Conservation (phyloP, 192 early-diverging fungal species). For the Backusella psychrophila region DNA sequence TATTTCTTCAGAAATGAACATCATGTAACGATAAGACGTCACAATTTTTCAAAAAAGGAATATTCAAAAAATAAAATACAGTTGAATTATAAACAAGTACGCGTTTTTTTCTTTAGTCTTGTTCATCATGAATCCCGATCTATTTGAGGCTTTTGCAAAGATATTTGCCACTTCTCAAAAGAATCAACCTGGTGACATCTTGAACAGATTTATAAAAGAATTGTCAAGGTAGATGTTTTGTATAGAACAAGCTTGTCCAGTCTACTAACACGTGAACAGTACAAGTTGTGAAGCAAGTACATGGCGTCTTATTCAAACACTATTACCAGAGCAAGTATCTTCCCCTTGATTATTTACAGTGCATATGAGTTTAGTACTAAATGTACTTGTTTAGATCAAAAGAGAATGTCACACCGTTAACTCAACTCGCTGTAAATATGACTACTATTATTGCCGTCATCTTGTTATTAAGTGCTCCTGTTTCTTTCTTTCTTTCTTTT, state of each 20-base stretch:
- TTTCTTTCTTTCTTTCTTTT: neutral
- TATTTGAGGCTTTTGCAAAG: neutral
- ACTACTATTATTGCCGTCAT: neutral
- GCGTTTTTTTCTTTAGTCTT: neutral
- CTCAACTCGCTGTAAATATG: neutral
- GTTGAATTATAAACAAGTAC: neutral
- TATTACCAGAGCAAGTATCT: neutral
- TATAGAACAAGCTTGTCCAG: neutral
- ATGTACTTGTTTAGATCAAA: neutral
- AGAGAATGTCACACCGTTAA: neutral
- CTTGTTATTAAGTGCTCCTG: neutral
- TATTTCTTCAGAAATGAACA: too few species aligned
- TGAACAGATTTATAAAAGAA: neutral
- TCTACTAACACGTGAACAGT: neutral
- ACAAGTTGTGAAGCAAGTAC: neutral
- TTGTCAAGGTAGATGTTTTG: neutral
- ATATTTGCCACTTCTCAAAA: neutral
- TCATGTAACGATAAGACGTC: neutral
- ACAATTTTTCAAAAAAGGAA: neutral
- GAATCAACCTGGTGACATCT: neutral
- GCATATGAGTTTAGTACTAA: neutral
- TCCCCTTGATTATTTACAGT: neutral
- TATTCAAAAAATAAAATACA: neutral
- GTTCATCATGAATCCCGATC: neutral
- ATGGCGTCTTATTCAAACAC: neutral